Conservation (phyloP, 202 grass and related monocot genomes). For the Sporobolus alterniflorus region DNA sequence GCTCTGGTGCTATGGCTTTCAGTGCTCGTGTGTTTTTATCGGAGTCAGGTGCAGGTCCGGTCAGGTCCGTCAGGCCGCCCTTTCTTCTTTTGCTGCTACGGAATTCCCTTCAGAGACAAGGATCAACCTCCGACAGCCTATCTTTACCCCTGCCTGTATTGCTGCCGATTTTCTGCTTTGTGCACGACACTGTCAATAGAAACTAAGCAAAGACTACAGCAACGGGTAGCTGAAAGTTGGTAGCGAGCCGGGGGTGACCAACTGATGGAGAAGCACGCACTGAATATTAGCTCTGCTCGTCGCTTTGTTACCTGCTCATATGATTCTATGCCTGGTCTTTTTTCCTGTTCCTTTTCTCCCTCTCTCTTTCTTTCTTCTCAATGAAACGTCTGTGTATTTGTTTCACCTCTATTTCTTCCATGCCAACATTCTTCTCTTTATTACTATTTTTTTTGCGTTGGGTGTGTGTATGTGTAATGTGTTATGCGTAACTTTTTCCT, state of each 20-base stretch:
- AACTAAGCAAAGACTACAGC: not conserved
- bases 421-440: not conserved
- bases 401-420: not conserved
- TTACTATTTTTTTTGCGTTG: slow-evolving; percentile 3
- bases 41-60: slow-evolving; percentile 19
- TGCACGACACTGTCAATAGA: not conserved
- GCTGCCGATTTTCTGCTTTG: not conserved
- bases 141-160: not conserved
- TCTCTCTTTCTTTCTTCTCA: not conserved
- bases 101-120: no score
- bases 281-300: not conserved
- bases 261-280: not conserved
- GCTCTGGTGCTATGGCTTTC: not conserved
- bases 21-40: slow-evolving; percentile 17
- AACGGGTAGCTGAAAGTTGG: not conserved
- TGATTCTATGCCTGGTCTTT: slow-evolving; percentile 29
- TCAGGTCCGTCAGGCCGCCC: not conserved
- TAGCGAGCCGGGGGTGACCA: not conserved
- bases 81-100: not conserved
- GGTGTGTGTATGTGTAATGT: not conserved
- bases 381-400: slow-evolving; percentile 15
- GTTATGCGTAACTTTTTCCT: slow-evolving; percentile 3
- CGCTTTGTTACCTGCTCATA: slow-evolving; percentile 13
- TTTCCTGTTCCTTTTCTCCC: not conserved
- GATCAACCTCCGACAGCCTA: slow-evolving; percentile 19